Base-by-base conservation (phyloP, 192 early-diverging fungal genomes). In the Backusella luteola region DNA sequence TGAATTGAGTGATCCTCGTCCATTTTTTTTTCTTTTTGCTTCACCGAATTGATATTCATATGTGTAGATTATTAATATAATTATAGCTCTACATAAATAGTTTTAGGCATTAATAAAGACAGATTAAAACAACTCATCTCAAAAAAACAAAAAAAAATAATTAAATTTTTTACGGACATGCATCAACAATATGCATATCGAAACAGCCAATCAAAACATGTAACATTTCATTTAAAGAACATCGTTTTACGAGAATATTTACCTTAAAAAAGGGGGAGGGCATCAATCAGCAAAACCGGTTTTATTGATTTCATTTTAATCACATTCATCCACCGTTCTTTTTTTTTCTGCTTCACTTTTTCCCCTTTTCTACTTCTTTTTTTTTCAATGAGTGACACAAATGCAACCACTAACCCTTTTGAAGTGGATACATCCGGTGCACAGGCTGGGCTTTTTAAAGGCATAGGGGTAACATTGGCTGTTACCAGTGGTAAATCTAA, bases 401-500 rank as follows among this genome's bases (percentile, higher is more conserved):
- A 72, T 34, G 41, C n/a, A 34, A 72, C 44, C 0, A 19, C 15
- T 29, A 72, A 72, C 44, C 41, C 70, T 46, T 44, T 72, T 21
- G 44, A 29, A 34, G 41, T 14, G 29, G 36, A 39, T 46, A 44
- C 26, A 36, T 68, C 32, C 19, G 70, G 44, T 35, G 46, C 80
- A 5, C 74, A 67, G 6, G 77, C 75, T n/a, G 76, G 77, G 6
- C 67, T 80, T 4, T 79, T 91, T 72, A 93, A 93, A 75, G 78
- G 88, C 71, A 89, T 96, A 46, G 96, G 96, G 66, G 89, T 98
- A 74, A 87, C 90, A 4, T 83, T 98, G 66, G 95, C 96, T 42
- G 86, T 98, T 2, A 81, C 83, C 46, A 85, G 84, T 77, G 86
- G 86, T 87, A 75, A 73, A 74, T 82, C 8, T 14, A 32, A n/a